Evolutionary conservation across 176 grass and related monocot species (phyloP), one percentile per base, ranked within the genome.

Genomic region (Rhipidocladum racemiflorum): DNA sequence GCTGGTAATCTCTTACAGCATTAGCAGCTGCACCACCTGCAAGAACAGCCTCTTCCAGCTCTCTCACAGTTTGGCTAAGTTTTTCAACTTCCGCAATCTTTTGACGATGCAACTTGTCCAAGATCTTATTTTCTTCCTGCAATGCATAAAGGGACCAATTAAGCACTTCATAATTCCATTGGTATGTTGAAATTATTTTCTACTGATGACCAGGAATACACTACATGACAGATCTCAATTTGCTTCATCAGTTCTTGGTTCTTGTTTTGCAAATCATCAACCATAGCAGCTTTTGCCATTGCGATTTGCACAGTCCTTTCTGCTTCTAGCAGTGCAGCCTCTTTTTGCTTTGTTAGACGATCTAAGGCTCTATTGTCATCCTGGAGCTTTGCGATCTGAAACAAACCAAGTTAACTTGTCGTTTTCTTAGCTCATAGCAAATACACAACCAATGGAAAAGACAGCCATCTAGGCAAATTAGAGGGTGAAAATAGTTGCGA

Each of bases 241-340:
- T 96, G 97, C 68, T 99, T 99, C 82, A 91, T 99, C 85, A 99
- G 86, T 51, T 96, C 97, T 79, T 99, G 97, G 69, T 99, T 99
- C 87, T 96, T 99, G 80, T 99, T 99, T 84, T 94, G 97, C 74
- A 99, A 84, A 77, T 99, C 97, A 68, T 99, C 97, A 50, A 99
- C 97, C 93, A 96, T 89, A 57, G 97, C 85, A 89, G 97, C 97
- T 83, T 96, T 99, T 72, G 89, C 93, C 82, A 96, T 74, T 74
- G 97, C 93, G 30, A 99, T 99, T 76, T 96, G 68, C 9, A 99
- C 83, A 5, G 93, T 99, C 72, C 93, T 91, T 84, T 96, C 93
- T 81, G 97, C 93, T 57, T 99, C 97, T 57, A 99, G 77, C 76
- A 99, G 51, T 15, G 97, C 97, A 70, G 93, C 93, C 61, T 99